Percentiles rank a stretch among this genome's conserved stretches.
Evolutionary conservation across 371 early-diverging fungal genomes (phyloP).

Genomic region (Saksenaea oblongispora): DNA sequence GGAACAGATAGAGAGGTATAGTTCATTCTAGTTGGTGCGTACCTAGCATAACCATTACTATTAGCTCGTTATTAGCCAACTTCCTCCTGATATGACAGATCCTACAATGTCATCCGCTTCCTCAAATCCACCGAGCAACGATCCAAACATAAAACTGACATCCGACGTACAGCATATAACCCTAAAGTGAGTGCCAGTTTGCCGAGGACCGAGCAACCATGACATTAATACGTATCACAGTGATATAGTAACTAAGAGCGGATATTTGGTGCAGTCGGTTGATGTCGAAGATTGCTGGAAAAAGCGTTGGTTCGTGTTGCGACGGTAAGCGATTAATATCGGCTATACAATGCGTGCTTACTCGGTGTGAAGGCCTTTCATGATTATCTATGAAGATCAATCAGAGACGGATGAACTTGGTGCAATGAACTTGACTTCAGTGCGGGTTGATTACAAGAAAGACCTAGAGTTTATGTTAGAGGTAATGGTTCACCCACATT

Average conservation of each 20-base stretch:
- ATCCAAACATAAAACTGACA: conserved; percentile 3
- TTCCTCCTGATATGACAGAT: conserved; percentile 15
- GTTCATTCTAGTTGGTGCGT: background rate
- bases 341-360: background rate
- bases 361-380: conserved; percentile 59
- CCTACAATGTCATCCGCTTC: conserved; percentile 1
- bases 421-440: conserved; percentile 71
- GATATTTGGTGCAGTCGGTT: conserved; percentile 50
- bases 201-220: background rate
- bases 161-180: conserved; percentile 17
- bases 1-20: conserved; percentile 48
- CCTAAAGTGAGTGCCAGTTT: conserved; percentile 24
- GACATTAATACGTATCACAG: conserved; percentile 18
- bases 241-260: conserved; percentile 54
- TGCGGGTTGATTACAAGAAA: conserved; percentile 65
- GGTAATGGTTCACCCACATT: conserved; percentile 9
- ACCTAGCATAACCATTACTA: background rate
- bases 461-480: conserved; percentile 53
- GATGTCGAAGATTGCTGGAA: conserved; percentile 33
- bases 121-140: background rate
- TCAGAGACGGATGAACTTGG: conserved; percentile 67
- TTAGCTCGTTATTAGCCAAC: conserved; percentile 32
- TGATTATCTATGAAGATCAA: conserved; percentile 70
- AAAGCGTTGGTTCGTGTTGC: conserved; percentile 40
- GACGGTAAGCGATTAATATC: conserved; percentile 26